Conservation (phyloP, 805 yeast species). For the Candida sithepensis region DNA sequence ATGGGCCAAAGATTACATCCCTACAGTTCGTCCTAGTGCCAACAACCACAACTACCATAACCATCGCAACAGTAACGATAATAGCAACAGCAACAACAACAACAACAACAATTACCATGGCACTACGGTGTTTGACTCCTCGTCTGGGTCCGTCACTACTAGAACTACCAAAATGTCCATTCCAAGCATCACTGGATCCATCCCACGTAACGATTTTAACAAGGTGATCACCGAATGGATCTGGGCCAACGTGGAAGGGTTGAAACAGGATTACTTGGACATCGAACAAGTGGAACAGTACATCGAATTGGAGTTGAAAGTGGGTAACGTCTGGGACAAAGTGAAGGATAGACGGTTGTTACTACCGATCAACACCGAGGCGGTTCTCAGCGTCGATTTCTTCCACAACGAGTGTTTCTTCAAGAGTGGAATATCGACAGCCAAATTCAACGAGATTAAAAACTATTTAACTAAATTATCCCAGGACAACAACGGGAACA, state of each 20-base stretch:
- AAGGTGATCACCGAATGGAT: constrained; percentile 86
- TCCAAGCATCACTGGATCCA: constrained; percentile 65
- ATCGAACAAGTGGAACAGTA: constrained; percentile 41
- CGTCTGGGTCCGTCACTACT: background rate
- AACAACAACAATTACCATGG: background rate
- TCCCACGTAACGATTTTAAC: constrained; percentile 77
- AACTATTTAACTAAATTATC: constrained; percentile 54
- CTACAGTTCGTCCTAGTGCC: constrained; percentile 23
- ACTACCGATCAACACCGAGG: constrained; percentile 67
- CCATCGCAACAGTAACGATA: background rate
- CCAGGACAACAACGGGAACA: constrained; percentile 16
- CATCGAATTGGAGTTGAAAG: constrained; percentile 71
- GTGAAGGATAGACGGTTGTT: constrained; percentile 57
- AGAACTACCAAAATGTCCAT: constrained; percentile 20
- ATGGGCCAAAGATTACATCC: constrained; percentile 80
- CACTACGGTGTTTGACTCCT: too few relatives aligned
- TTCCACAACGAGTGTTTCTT: constrained; percentile 54
- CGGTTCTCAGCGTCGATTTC: constrained; percentile 47
- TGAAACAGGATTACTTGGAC: constrained; percentile 43
- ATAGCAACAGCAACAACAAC: background rate
- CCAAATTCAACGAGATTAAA: constrained; percentile 54
- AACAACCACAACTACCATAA: constrained; percentile 1
- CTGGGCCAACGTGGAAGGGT: constrained; percentile 71
- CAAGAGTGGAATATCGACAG: constrained; percentile 63
- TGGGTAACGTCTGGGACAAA: constrained; percentile 68